phyloP scores from a whole-genome alignment of 306 rosid genomes.

The Cucurbita ficifolia region DNA sequence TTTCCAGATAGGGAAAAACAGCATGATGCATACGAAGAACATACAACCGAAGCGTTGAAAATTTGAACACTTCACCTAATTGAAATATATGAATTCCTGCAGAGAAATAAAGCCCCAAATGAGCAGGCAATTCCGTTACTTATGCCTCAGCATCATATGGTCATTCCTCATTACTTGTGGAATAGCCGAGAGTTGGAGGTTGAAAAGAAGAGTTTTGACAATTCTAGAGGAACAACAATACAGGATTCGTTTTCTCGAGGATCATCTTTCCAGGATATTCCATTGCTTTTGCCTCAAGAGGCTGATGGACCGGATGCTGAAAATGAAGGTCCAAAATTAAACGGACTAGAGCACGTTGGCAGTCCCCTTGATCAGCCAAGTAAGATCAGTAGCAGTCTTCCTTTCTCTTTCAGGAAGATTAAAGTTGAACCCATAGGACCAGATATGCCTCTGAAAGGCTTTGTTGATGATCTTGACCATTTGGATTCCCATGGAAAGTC shows the following conservation, averaged over 20 bases:
- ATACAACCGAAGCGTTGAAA: background rate
- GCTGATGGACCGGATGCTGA: slow-evolving; percentile 31
- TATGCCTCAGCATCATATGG: slow-evolving; percentile 99
- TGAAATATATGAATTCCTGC: slow-evolving; percentile 8
- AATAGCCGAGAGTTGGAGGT: slow-evolving; percentile 33
- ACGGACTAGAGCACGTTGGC: slow-evolving; percentile 6
- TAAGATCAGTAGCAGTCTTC: slow-evolving; percentile 11
- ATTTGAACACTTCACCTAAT: slow-evolving; percentile 10
- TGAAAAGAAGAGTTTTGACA: slow-evolving; percentile 22
- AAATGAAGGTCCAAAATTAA: slow-evolving; percentile 25
- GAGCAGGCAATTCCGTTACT: slow-evolving; percentile 92
- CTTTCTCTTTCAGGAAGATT: slow-evolving; percentile 34
- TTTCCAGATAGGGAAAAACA: background rate
- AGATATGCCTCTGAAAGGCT: slow-evolving; percentile 72
- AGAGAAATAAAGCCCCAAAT: slow-evolving; percentile 96
- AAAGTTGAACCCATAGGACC: slow-evolving; percentile 43
- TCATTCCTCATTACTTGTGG: slow-evolving; percentile 95
- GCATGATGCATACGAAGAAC: background rate
- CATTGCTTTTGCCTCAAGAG: slow-evolving; percentile 71
- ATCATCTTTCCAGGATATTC: slow-evolving; percentile 66
- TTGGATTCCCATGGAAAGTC: slow-evolving; percentile 26
- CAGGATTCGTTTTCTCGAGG: slow-evolving; percentile 56
- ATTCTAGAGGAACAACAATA: slow-evolving; percentile 22
- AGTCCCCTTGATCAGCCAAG: slow-evolving; percentile 18
- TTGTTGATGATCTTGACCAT: slow-evolving; percentile 63